Percentiles rank a stretch among this genome's conserved stretches.
Evolutionary conservation across 2,329 filamentous ascomycete species (phyloP).

Genomic region (Epichloe uncinata): DNA sequence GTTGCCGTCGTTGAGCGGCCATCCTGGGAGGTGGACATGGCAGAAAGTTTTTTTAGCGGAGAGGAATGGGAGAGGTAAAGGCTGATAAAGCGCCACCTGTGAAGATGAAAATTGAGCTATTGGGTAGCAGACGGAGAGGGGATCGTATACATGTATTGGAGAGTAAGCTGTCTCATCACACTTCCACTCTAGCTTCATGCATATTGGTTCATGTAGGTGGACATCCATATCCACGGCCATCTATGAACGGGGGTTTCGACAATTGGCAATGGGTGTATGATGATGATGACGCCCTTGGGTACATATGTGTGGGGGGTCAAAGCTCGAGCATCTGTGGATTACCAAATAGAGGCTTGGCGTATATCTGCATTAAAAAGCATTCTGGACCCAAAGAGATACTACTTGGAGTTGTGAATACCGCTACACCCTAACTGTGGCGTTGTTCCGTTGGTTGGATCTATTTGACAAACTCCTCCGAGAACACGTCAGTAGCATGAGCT

Average conservation of each 20-base stretch:
- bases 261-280: not conserved
- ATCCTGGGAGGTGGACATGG: conserved; percentile 66
- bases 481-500: too few species aligned
- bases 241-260: not conserved
- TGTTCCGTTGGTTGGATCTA: too few species aligned
- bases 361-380: too few species aligned
- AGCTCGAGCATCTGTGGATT: too few species aligned
- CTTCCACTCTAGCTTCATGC: not conserved
- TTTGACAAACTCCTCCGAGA: too few species aligned
- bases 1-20: conserved; percentile 83
- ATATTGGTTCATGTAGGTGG: not conserved
- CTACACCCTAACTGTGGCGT: too few species aligned
- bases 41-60: conserved; percentile 53
- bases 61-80: conserved; percentile 34
- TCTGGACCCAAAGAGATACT: too few species aligned
- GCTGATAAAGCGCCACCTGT: too few species aligned
- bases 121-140: not conserved
- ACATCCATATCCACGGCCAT: not conserved
- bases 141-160: not conserved
- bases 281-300: not conserved
- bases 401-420: too few species aligned
- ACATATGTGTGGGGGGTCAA: too few species aligned
- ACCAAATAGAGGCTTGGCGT: too few species aligned
- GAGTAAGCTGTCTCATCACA: not conserved
- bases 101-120: not conserved